A percentile compares a stretch with the other conserved stretches of the same genome.
These are phyloP conservation scores for Coffea humblotiana DNA, from an alignment of 305 asterid species.

Conservation along the genomic window DNA sequence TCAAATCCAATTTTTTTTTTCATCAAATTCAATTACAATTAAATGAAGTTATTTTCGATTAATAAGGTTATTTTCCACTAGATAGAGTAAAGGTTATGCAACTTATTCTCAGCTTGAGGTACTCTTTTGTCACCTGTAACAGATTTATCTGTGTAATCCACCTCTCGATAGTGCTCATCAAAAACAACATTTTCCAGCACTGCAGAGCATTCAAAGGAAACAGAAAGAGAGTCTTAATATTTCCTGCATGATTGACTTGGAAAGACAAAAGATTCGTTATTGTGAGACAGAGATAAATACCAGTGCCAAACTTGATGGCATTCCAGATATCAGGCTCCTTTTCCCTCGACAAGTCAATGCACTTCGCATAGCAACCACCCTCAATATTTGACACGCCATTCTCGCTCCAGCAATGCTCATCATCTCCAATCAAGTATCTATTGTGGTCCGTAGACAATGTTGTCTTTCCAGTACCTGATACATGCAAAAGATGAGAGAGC, in stretches of 20 bases:
- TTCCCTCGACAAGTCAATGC: slow-evolving; percentile 81
- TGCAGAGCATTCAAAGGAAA: slow-evolving; percentile 20
- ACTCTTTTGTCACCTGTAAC: slow-evolving; percentile 66
- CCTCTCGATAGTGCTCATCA: slow-evolving; percentile 86
- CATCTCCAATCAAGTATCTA: slow-evolving; percentile 87
- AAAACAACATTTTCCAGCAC: slow-evolving; percentile 89
- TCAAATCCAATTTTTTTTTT: not conserved
- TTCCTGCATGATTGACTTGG: not conserved
- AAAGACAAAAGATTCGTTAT: not conserved
- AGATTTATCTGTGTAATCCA: slow-evolving; percentile 84
- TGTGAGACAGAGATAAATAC: slow-evolving; percentile 30
- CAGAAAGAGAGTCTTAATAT: not conserved
- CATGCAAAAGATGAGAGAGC: slow-evolving; percentile 5
- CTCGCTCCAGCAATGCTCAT: slow-evolving; percentile 97
- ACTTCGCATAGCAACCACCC: slow-evolving; percentile 97
- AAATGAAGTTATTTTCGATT: not conserved
- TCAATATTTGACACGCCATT: slow-evolving; percentile 91
- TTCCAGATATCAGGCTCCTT: slow-evolving; percentile 99
- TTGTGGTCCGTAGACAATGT: slow-evolving; percentile 88
- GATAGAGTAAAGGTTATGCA: not conserved
- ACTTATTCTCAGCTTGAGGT: not conserved
- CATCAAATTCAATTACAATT: too few species aligned
- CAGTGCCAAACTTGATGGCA: slow-evolving; percentile 91
- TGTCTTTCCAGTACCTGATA: slow-evolving; percentile 89
- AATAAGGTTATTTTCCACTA: not conserved